Percentiles rank a stretch among this genome's conserved stretches.
These are phyloP conservation scores for Hordeum marinum DNA, from an alignment of 176 grass and related monocot species.

Conservation along the genomic window DNA sequence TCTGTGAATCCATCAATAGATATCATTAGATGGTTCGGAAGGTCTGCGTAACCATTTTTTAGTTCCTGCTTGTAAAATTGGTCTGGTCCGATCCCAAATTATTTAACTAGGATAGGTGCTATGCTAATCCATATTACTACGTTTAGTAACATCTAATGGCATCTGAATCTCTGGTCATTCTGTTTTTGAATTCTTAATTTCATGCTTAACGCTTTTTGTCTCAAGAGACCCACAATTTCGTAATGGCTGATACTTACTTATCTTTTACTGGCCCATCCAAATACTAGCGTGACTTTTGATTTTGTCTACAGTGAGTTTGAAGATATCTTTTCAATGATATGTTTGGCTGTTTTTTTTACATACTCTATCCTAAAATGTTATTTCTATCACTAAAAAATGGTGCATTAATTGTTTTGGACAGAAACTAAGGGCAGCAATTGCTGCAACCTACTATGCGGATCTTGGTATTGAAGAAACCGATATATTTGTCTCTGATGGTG, in stretches of 20 bases:
- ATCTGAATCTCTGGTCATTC: not conserved
- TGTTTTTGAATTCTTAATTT: not conserved
- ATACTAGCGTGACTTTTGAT: not conserved
- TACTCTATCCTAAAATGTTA: not conserved
- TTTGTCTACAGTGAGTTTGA: not conserved
- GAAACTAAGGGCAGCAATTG: constrained; percentile 82
- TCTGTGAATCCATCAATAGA: not conserved
- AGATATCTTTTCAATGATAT: not conserved
- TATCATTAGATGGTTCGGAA: not conserved
- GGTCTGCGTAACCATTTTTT: not conserved
- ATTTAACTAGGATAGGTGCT: not conserved
- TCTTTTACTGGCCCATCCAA: constrained; percentile 5
- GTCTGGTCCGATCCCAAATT: not conserved
- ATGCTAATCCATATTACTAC: not conserved
- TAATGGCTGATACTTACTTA: not conserved
- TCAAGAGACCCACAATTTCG: too few species aligned
- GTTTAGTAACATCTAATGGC: not conserved
- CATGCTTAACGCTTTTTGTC: not conserved
- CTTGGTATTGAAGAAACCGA: constrained; percentile 86
- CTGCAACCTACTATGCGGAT: constrained; percentile 74
- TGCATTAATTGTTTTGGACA: constrained; percentile 34
- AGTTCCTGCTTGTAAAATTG: not conserved
- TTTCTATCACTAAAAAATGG: constrained; percentile 2
- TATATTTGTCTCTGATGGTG: constrained; percentile 96
- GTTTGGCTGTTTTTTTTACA: not conserved